Percentiles rank a stretch among this genome's conserved stretches.
These are phyloP conservation scores for Suillus tomentosus DNA, from an alignment of 768 basidiomycete species.

Conservation along the genomic window DNA sequence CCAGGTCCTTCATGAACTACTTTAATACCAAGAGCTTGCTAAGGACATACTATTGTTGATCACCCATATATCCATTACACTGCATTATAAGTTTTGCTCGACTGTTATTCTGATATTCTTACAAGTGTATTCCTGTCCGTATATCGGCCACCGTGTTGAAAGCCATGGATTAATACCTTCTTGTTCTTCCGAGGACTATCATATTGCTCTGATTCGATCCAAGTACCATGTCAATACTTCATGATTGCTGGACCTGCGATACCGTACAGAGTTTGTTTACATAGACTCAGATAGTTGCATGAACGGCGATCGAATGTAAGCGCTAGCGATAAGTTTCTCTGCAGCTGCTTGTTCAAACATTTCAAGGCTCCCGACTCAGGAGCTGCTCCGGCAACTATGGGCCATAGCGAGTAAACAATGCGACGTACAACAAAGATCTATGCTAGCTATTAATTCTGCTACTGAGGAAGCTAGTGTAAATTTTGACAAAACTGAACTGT, in stretches of 20 bases:
- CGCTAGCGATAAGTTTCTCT: not conserved
- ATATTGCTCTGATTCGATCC: not conserved
- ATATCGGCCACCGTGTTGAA: not conserved
- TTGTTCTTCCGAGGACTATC: not conserved
- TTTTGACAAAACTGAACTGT: not conserved
- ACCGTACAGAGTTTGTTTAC: not conserved
- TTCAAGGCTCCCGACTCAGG: not conserved
- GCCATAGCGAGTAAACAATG: not conserved
- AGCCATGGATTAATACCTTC: not conserved
- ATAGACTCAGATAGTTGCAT: not conserved
- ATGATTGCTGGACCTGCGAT: not conserved
- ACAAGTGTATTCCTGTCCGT: not conserved
- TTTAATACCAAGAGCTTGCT: slow-evolving; percentile 35
- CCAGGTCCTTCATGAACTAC: slow-evolving; percentile 66
- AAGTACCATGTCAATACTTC: not conserved
- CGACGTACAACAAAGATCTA: not conserved
- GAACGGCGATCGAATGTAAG: not conserved
- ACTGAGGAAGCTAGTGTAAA: not conserved
- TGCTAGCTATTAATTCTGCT: not conserved
- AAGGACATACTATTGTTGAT: not conserved
- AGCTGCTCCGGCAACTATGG: not conserved
- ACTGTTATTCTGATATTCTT: not conserved
- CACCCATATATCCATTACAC: not conserved
- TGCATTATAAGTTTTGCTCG: not conserved
- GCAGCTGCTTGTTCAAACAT: not conserved